Evolutionary conservation across 2,329 filamentous ascomycete species (phyloP), one percentile per base, ranked within the genome.

Genomic region (Hypocreales sp.): DNA sequence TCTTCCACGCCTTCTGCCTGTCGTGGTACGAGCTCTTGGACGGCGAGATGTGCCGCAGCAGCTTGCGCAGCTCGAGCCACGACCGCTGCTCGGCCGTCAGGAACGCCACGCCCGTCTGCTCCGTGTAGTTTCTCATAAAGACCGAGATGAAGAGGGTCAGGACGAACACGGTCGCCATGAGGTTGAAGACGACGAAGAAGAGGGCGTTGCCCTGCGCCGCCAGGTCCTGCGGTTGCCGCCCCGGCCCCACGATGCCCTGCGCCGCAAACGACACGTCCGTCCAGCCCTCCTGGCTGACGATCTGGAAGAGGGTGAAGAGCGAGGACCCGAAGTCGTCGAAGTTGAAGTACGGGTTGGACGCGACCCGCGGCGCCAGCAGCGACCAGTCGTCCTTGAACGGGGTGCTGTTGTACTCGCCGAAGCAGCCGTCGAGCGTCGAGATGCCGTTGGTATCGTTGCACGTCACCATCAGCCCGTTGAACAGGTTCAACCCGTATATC

Each of bases 61-160:
- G 62, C 53, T 98, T 98, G 31, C 90, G 72, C 39, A 98, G 55
- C 50, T 98, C 90, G 10, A 98, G 68, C 90, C 90, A 98, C 0
- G 87, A 93, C 40, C 90, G 76, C 49, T 98, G 90, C 42, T 98
- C 90, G 1, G 86, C 79, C 1, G 90, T 98, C 41, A 98, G 60
- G 48, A 87, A 98, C 3, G 90, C 90, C 23, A 98, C 90, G 2
- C 90, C 90, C 0, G 90, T 98, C 53, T 95, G 86, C 53, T 98
- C 90, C 1, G 90, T 98, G 53, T 98, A 98, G 50, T 94, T 98
- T 34, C 90, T 82, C 90, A 98, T 98, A 51, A 98, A 98, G 34
- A 98, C 90, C 31, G 90, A 95, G 25, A 98, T 92, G 51, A 98
- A 98, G 46, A 98, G 61, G 1, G 90, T 98, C 46, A 98, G 65